Percentiles rank a stretch among this genome's conserved stretches.
These are phyloP conservation scores for Boletus barrowsii DNA, from an alignment of 768 basidiomycete genomes.

Conservation along the genomic window DNA sequence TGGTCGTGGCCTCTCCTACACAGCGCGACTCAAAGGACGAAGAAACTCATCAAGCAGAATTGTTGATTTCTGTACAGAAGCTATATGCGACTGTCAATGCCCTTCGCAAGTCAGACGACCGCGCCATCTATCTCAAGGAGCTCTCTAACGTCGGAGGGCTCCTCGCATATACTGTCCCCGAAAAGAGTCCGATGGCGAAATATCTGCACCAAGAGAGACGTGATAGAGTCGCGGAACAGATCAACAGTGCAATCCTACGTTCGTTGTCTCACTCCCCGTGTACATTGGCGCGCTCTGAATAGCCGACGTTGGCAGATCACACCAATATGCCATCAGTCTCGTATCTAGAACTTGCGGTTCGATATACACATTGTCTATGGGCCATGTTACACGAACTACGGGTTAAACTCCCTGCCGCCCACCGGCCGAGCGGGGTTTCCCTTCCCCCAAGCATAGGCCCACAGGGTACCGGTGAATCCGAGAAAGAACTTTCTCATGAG, in stretches of 20 bases:
- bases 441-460: slow-evolving; percentile 38
- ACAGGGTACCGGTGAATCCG: slow-evolving; percentile 24
- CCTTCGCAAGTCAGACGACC: slow-evolving; percentile 54
- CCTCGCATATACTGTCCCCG: slow-evolving; percentile 80
- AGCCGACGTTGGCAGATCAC: slow-evolving; percentile 39
- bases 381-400: slow-evolving; percentile 48
- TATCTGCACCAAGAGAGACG: slow-evolving; percentile 78
- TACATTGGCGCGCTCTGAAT: slow-evolving; percentile 1
- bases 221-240: slow-evolving; percentile 81
- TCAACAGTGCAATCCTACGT: slow-evolving; percentile 86
- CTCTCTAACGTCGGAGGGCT: slow-evolving; percentile 72
- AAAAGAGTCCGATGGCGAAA: slow-evolving; percentile 67
- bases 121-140: slow-evolving; percentile 63
- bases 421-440: slow-evolving; percentile 41
- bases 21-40: slow-evolving; percentile 29
- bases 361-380: slow-evolving; percentile 67
- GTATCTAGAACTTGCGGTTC: slow-evolving; percentile 58
- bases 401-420: slow-evolving; percentile 41
- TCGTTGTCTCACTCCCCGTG: slow-evolving; percentile 28
- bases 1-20: slow-evolving; percentile 1
- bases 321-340: slow-evolving; percentile 53
- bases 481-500: slow-evolving; percentile 36
- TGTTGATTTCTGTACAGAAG: slow-evolving; percentile 61
- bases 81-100: slow-evolving; percentile 60
- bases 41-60: slow-evolving; percentile 41